These are phyloP conservation scores for Aspergillus asperescens DNA, from an alignment of 495 filamentous ascomycete genomes.

Conservation along the genomic window DNA sequence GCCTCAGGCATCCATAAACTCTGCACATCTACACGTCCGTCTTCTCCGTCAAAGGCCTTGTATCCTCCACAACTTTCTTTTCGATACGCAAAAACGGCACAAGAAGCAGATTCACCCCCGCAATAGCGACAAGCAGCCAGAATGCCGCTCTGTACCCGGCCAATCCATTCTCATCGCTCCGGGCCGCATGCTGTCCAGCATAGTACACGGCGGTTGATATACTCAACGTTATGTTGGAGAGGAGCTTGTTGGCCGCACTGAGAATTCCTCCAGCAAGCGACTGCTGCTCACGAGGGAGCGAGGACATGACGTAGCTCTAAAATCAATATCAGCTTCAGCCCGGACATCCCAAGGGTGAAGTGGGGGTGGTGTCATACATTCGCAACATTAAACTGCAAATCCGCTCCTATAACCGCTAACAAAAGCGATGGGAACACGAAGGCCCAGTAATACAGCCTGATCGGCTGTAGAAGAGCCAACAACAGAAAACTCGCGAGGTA, in stretches of 20 bases:
- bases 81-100: constrained; percentile 3
- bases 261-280: constrained; percentile 37
- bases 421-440: constrained; percentile 47
- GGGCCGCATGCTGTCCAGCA: not conserved
- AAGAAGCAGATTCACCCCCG: not conserved
- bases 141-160: constrained; percentile 2
- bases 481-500: constrained; percentile 50
- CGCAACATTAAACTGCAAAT: constrained; percentile 57
- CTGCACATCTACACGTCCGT: not conserved
- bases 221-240: constrained; percentile 1
- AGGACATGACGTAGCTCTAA: constrained; percentile 34
- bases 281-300: constrained; percentile 30
- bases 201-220: constrained; percentile 4
- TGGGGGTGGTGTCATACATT: constrained; percentile 31
- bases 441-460: constrained; percentile 50
- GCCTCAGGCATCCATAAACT: too few relatives aligned
- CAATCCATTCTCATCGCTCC: not conserved
- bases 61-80: not conserved
- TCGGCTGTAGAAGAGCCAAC: constrained; percentile 41
- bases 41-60: not conserved
- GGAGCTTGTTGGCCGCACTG: constrained; percentile 34
- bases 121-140: constrained; percentile 1
- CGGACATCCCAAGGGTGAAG: too few relatives aligned
- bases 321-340: not conserved
- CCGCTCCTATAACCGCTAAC: constrained; percentile 50